Conservation (phyloP, 805 yeast species). For the Saccharomyces mikatae region DNA sequence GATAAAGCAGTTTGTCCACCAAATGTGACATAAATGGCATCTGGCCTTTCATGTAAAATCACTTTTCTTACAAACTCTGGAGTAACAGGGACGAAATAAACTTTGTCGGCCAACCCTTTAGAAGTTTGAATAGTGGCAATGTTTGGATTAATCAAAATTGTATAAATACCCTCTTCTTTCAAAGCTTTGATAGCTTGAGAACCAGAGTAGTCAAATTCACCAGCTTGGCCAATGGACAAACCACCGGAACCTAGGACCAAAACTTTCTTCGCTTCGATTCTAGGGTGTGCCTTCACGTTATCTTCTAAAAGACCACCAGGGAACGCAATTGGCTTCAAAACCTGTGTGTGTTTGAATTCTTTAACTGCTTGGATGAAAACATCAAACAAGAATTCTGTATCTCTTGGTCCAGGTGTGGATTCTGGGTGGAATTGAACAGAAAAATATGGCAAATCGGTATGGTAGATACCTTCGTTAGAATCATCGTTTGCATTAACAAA, state of each 20-base stretch:
- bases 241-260: slow-evolving; percentile 97
- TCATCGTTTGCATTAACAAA: slow-evolving; percentile 95
- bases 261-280: slow-evolving; percentile 80
- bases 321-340: slow-evolving; percentile 67
- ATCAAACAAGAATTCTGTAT: slow-evolving; percentile 94
- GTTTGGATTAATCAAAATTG: slow-evolving; percentile 92
- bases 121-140: slow-evolving; percentile 98
- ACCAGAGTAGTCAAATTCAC: slow-evolving; percentile 98
- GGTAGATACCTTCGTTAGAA: slow-evolving; percentile 96
- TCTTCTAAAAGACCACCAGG: slow-evolving; percentile 83
- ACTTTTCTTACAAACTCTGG: slow-evolving; percentile 95
- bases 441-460: slow-evolving; percentile 78
- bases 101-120: slow-evolving; percentile 95
- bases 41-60: slow-evolving; percentile 90
- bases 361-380: slow-evolving; percentile 78
- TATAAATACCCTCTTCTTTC: slow-evolving; percentile 95
- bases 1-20: slow-evolving; percentile 98
- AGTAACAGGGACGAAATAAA: slow-evolving; percentile 94
- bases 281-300: slow-evolving; percentile 68
- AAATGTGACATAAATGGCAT: slow-evolving; percentile 91
- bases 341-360: slow-evolving; percentile 47
- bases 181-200: slow-evolving; percentile 98
- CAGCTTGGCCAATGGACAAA: slow-evolving; percentile 96
- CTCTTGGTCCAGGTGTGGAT: slow-evolving; percentile 98
- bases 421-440: slow-evolving; percentile 99